These are phyloP conservation scores for Erythrophleum ivorense DNA, from an alignment of 331 rosid species.

Conservation along the genomic window DNA sequence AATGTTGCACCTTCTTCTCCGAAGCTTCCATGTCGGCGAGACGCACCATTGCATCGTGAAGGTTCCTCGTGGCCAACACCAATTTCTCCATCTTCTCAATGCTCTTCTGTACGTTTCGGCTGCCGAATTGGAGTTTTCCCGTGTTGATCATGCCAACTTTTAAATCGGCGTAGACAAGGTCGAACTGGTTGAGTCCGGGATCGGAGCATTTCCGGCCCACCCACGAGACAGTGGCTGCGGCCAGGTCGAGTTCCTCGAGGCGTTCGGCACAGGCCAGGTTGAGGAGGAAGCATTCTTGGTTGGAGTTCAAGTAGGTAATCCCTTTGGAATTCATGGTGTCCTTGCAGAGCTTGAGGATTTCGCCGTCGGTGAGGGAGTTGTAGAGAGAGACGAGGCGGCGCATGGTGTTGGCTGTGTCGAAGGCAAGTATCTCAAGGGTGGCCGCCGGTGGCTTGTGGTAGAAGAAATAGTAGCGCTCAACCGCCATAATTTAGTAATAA, in stretches of 20 bases:
- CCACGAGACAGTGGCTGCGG: conserved; percentile 53
- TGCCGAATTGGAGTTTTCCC: conserved; percentile 41
- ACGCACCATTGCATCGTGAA: conserved; percentile 52
- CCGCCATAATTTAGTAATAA: not conserved
- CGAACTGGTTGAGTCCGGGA: conserved; percentile 36
- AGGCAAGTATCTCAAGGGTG: conserved; percentile 64
- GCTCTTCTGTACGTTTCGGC: conserved; percentile 26
- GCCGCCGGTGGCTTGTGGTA: conserved; percentile 23
- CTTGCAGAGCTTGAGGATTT: conserved; percentile 47
- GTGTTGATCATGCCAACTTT: conserved; percentile 40
- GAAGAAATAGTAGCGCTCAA: conserved; percentile 39
- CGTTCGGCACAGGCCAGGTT: conserved; percentile 67
- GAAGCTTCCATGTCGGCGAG: conserved; percentile 55
- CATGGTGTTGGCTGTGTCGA: conserved; percentile 70
- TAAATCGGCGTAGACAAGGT: conserved; percentile 39
- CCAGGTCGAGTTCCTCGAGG: conserved; percentile 61
- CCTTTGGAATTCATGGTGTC: conserved; percentile 52
- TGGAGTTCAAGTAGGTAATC: conserved; percentile 50
- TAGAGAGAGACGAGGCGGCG: conserved; percentile 62
- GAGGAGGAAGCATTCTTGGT: conserved; percentile 58
- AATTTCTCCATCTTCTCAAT: conserved; percentile 59
- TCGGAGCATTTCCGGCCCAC: conserved; percentile 50
- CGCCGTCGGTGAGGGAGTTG: conserved; percentile 57
- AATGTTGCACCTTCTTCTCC: conserved; percentile 49
- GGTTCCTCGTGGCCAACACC: conserved; percentile 43